Evolutionary conservation across 2,329 filamentous ascomycete species (phyloP).

Genomic region (Lasiodiplodia gonubiensis): DNA sequence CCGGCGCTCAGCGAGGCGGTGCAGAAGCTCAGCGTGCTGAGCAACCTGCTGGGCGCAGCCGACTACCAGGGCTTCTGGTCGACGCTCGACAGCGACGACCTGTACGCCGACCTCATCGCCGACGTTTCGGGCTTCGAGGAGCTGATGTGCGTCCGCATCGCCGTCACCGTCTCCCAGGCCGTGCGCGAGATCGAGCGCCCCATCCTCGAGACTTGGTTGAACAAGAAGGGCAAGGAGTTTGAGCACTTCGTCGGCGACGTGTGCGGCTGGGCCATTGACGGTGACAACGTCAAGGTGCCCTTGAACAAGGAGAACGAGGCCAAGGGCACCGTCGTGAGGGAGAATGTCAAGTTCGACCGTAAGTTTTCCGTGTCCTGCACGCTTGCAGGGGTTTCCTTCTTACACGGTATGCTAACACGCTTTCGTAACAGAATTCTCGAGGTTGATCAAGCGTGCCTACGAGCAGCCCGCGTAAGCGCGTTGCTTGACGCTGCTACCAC

Average conservation of each 20-base stretch:
- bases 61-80: constrained; percentile 94
- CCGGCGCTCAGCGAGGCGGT: constrained; percentile 82
- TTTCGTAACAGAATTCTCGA: constrained; percentile 63
- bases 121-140: constrained; percentile 97
- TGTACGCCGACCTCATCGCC: constrained; percentile 93
- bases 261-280: constrained; percentile 83
- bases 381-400: neutral
- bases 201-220: constrained; percentile 58
- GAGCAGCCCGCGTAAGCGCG: constrained; percentile 69
- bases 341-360: constrained; percentile 89
- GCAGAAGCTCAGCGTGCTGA: constrained; percentile 81
- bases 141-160: constrained; percentile 86
- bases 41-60: constrained; percentile 84
- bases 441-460: constrained; percentile 83
- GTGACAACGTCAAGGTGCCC: constrained; percentile 72
- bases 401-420: neutral
- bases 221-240: constrained; percentile 53
- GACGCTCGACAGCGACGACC: constrained; percentile 88
- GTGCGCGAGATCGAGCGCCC: constrained; percentile 69
- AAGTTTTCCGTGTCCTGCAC: constrained; percentile 37
- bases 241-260: constrained; percentile 57
- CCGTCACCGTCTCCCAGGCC: constrained; percentile 85
- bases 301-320: constrained; percentile 97
- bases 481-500: neutral
- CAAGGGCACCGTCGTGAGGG: constrained; percentile 86